Base-by-base conservation (phyloP, 352 stramenopile species). In the Globisporangium spiculum region DNA sequence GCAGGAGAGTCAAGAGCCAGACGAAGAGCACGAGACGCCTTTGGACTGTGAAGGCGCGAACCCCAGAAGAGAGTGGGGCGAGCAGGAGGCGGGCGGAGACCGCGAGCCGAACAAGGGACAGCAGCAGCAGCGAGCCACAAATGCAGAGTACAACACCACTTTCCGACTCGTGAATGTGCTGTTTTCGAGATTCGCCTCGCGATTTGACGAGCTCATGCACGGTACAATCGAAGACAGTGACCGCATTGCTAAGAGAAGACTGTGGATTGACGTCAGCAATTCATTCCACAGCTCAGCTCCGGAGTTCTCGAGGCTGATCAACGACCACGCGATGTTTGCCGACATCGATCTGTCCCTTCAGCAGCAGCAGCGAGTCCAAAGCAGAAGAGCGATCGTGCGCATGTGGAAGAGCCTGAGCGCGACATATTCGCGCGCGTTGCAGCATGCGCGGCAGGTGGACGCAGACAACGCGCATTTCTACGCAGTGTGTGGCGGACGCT, bases 141-240 rank as follows among this genome's bases (percentile, higher is more conserved):
- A 63, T 1, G 8, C 4, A 10, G 14, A 63, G 34, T 54, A 54
- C 36, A 52, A 36, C 32, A 20, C 22, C 4, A 46, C 44, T 30
- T 59, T 68, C n/a, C 64, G 55, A 0, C 64, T 69, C 27, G 41
- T 64, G 55, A 64, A 69, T 24, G 64, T 69, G n/a, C 36, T 69
- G 18, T 65, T 69, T 24, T 32, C 41, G 56, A 69, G 56, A 20
- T 69, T 52, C 18, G 9, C 12, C 16, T n/a, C 22, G 44, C 65
- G 34, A 2, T 69, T 69, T 14, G 41, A 36, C 20, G 65, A 59
- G 65, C 30, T 69, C 30, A 20, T 62, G 36, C 18, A 2, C 5
- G 14, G 50, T 30, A 32, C 30, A 27, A 36, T 52, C 18, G 53
- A 24, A 24, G 27, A 44, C 34, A 5, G 14, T n/a, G 53, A 22